These are phyloP conservation scores for Ascochyta koolunga DNA, from an alignment of 2,329 filamentous ascomycete species.

Conservation along the genomic window DNA sequence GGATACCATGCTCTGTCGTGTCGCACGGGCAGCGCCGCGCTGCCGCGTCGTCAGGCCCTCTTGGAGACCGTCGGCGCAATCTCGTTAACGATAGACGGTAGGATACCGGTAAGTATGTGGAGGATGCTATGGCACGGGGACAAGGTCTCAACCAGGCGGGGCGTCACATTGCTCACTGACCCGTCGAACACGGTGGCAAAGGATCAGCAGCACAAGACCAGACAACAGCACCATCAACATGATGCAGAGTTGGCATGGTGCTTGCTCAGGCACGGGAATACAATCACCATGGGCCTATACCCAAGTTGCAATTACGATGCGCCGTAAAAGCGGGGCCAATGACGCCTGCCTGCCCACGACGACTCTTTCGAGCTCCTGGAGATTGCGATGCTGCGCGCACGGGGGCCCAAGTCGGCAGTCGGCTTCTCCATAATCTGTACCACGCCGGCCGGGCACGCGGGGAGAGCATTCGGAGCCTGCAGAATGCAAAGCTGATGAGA, in stretches of 20 bases:
- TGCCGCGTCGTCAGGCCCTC: constrained; percentile 16
- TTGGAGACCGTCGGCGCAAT: constrained; percentile 14
- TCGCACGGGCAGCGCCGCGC: constrained; percentile 13
- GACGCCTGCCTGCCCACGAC: constrained; percentile 6
- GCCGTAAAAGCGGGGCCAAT: constrained; percentile 16
- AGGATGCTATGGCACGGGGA: constrained; percentile 1
- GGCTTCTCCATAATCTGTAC: constrained; percentile 6
- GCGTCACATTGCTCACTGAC: constrained; percentile 1
- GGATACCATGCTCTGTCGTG: constrained; percentile 3
- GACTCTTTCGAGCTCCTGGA: constrained; percentile 8
- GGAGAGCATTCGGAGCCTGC: neutral
- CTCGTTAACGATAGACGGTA: constrained; percentile 5
- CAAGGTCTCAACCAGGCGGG: constrained; percentile 1
- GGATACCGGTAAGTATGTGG: neutral
- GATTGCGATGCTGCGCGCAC: constrained; percentile 17
- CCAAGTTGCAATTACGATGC: constrained; percentile 15
- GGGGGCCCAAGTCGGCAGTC: constrained; percentile 12
- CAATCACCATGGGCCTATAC: constrained; percentile 9
- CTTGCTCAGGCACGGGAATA: constrained; percentile 7
- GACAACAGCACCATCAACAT: constrained; percentile 1
- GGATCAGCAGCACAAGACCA: constrained; percentile 4
- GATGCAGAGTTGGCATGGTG: constrained; percentile 11
- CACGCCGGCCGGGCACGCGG: constrained; percentile 1
- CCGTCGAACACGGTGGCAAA: neutral
- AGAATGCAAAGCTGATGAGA: constrained; percentile 1